These are phyloP conservation scores for Lipomyces yarrowii DNA, from an alignment of 1,139 yeast species.

Conservation along the genomic window DNA sequence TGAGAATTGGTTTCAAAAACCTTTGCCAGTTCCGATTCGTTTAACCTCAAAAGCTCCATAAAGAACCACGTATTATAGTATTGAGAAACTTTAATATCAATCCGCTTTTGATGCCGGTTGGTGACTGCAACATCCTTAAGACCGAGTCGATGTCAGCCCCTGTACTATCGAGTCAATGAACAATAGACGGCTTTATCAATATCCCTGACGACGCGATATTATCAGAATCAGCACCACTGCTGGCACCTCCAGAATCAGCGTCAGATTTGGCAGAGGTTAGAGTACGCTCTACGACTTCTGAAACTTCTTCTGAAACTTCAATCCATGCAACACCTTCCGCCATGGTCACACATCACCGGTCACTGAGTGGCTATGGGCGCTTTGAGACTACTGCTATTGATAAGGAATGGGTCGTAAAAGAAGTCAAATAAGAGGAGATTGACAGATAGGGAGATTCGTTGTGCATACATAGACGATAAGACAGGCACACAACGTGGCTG, in stretches of 20 bases:
- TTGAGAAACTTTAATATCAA: not conserved
- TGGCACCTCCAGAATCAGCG: too few species aligned
- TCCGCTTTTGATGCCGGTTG: too few species aligned
- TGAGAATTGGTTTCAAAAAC: not conserved
- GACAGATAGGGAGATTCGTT: constrained; percentile 5
- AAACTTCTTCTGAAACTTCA: not conserved
- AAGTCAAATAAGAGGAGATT: constrained; percentile 2
- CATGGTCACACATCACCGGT: not conserved
- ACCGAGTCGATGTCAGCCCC: too few species aligned
- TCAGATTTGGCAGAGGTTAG: too few species aligned
- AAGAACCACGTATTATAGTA: not conserved
- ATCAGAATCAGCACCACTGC: too few species aligned
- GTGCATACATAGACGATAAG: constrained; percentile 3
- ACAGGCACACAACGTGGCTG: not conserved
- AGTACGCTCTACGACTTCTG: too few species aligned
- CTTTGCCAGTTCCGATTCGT: not conserved
- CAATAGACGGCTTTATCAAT: too few species aligned
- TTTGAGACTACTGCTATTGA: not conserved
- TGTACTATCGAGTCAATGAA: too few species aligned
- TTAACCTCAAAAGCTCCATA: constrained; percentile 3
- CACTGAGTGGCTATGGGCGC: constrained; percentile 5
- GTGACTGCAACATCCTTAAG: too few species aligned
- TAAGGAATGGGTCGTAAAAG: not conserved
- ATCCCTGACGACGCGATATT: too few species aligned
- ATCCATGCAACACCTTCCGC: not conserved